These are phyloP conservation scores for Plectosphaerella cucumerina DNA, from an alignment of 2,329 filamentous ascomycete genomes.

Conservation along the genomic window DNA sequence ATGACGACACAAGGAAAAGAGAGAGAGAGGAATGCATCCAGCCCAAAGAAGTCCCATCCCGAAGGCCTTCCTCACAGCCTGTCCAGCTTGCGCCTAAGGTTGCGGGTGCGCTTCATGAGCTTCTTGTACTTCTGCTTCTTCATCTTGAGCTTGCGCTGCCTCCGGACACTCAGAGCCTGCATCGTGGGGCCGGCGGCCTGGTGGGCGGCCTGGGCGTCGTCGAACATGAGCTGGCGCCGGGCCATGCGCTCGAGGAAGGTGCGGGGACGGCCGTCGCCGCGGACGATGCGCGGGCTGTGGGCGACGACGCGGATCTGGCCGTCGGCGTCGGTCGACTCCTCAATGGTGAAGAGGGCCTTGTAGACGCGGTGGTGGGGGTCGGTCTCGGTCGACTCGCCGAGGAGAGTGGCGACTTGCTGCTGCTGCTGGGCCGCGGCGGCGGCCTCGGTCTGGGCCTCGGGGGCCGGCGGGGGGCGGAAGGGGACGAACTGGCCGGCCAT, in stretches of 20 bases:
- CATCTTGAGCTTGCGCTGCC: conserved; percentile 95
- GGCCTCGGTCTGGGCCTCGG: conserved; percentile 49
- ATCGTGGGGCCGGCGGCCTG: conserved; percentile 44
- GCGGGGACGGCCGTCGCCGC: conserved; percentile 40
- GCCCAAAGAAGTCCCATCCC: neutral
- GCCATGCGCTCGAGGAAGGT: conserved; percentile 70
- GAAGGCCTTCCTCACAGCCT: conserved; percentile 43
- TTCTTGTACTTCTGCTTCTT: conserved; percentile 99
- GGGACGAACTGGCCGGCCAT: conserved; percentile 70
- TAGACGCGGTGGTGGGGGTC: conserved; percentile 51
- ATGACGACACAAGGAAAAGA: too few relatives aligned
- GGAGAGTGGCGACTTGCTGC: conserved; percentile 17
- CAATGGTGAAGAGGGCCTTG: conserved; percentile 62
- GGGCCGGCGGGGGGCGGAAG: conserved; percentile 81
- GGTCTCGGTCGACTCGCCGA: conserved; percentile 20
- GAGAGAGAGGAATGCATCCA: too few relatives aligned
- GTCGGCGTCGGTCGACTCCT: conserved; percentile 57
- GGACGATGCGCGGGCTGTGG: conserved; percentile 54
- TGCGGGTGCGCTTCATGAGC: conserved; percentile 88
- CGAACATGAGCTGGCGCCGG: conserved; percentile 56
- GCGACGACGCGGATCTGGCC: conserved; percentile 58
- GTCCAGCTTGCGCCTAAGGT: conserved; percentile 79
- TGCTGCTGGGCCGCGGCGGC: conserved; percentile 17
- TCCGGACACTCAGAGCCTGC: conserved; percentile 83
- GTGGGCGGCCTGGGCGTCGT: conserved; percentile 45